Evolutionary conservation across 108 stramenopile species (phyloP).

Genomic region (Schizochytrium sp.): DNA sequence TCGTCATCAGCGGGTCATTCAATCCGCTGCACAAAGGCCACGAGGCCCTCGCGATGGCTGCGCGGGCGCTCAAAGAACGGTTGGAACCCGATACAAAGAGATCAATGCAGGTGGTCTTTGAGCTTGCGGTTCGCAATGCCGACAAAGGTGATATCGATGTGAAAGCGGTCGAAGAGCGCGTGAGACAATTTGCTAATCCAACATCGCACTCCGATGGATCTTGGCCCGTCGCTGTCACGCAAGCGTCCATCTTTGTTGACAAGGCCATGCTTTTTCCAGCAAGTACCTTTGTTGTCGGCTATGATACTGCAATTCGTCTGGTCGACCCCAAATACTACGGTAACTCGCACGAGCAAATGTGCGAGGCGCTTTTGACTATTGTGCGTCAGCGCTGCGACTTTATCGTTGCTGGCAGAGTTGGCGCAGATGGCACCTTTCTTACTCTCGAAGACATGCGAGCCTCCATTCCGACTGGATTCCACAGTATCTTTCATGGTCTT

Average conservation of each 20-base stretch:
- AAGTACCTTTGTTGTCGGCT: conserved; percentile 65
- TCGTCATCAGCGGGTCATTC: conserved; percentile 73
- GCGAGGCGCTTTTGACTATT: not conserved
- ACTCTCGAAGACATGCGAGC: not conserved
- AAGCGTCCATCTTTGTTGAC: not conserved
- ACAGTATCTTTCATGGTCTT: not conserved
- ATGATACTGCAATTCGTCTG: conserved; percentile 73
- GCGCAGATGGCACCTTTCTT: not conserved
- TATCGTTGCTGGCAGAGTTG: conserved; percentile 18
- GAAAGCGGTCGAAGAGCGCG: conserved; percentile 40
- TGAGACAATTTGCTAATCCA: conserved; percentile 40
- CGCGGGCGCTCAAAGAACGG: conserved; percentile 31
- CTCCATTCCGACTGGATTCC: not conserved
- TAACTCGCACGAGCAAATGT: not conserved
- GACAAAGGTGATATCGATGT: conserved; percentile 70
- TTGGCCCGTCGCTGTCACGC: conserved; percentile 13
- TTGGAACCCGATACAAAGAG: not conserved
- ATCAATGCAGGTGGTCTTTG: conserved; percentile 39
- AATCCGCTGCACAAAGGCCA: conserved; percentile 80
- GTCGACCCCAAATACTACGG: conserved; percentile 78
- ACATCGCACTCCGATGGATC: conserved; percentile 43
- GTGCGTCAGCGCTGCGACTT: not conserved
- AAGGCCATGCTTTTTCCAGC: not conserved
- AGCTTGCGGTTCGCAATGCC: conserved; percentile 66
- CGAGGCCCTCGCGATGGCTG: conserved; percentile 59